These are phyloP conservation scores for Sesbania bispinosa DNA, from an alignment of 306 rosid species.

Conservation along the genomic window DNA sequence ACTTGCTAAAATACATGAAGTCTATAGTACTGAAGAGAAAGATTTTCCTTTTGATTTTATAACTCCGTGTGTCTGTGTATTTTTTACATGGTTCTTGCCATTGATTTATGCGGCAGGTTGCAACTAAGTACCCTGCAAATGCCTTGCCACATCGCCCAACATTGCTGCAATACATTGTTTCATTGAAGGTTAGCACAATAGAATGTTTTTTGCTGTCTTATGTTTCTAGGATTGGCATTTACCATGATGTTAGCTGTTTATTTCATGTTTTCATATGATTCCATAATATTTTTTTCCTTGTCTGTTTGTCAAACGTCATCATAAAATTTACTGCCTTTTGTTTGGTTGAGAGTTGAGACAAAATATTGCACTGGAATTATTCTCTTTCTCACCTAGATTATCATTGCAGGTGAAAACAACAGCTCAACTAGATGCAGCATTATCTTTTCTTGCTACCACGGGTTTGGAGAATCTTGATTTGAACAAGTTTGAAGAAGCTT, in stretches of 20 bases:
- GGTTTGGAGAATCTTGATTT: conserved; percentile 50
- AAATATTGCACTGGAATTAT: background rate
- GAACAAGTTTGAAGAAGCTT: conserved; percentile 73
- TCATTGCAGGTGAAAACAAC: conserved; percentile 75
- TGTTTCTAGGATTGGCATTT: background rate
- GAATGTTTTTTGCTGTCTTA: background rate
- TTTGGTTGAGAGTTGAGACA: conserved; percentile 1
- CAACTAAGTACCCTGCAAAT: conserved; percentile 84
- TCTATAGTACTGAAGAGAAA: background rate
- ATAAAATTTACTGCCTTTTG: background rate
- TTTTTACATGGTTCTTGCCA: conserved; percentile 1
- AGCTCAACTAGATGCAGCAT: conserved; percentile 85
- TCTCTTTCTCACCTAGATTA: background rate
- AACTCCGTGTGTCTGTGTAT: too few relatives aligned
- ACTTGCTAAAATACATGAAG: background rate
- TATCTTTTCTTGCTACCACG: conserved; percentile 49
- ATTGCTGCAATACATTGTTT: conserved; percentile 58
- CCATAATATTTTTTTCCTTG: background rate
- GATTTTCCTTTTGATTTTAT: background rate
- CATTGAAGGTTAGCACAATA: conserved; percentile 52
- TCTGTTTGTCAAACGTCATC: background rate
- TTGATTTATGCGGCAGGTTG: conserved; percentile 58
- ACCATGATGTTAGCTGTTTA: background rate
- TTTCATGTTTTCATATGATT: background rate
- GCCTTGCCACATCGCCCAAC: conserved; percentile 78